Conservation (phyloP, 768 basidiomycete genomes). For the Naganishia onofrii region DNA sequence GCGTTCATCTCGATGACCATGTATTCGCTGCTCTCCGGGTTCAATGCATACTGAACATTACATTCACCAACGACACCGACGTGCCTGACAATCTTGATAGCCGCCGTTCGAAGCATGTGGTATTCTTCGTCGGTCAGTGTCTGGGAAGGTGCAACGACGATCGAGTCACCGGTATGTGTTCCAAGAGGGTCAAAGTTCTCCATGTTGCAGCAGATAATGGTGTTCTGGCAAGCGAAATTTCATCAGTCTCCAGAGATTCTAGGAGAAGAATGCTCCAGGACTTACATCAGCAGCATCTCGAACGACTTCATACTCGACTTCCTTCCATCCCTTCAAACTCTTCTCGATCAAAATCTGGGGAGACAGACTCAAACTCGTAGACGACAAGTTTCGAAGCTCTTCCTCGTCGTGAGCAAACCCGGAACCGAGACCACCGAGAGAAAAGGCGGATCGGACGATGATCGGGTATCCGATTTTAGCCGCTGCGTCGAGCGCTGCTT, state of each 20-base stretch:
- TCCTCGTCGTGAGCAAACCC: conserved; percentile 94
- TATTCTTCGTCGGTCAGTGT: conserved; percentile 96
- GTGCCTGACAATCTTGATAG: conserved; percentile 83
- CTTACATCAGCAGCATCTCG: conserved; percentile 92
- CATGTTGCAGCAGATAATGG: conserved; percentile 86
- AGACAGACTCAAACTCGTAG: conserved; percentile 81
- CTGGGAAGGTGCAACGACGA: conserved; percentile 97
- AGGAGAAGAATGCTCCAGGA: conserved; percentile 33
- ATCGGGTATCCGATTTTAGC: conserved; percentile 92
- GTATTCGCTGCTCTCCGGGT: conserved; percentile 87
- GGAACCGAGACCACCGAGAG: conserved; percentile 95
- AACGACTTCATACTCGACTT: conserved; percentile 98
- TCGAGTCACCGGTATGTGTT: conserved; percentile 98
- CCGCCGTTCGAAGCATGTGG: conserved; percentile 97
- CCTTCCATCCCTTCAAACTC: conserved; percentile 99
- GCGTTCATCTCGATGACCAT: conserved; percentile 98
- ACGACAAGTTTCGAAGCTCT: conserved; percentile 89
- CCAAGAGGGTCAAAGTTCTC: conserved; percentile 98
- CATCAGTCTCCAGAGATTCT: not conserved
- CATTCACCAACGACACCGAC: conserved; percentile 54
- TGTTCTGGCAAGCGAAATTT: conserved; percentile 62
- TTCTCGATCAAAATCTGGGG: conserved; percentile 97
- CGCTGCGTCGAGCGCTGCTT: conserved; percentile 86
- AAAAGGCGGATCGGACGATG: conserved; percentile 89
- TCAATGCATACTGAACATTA: conserved; percentile 81